Base-by-base conservation (phyloP, 768 basidiomycete species). In the Calvatia gigantea region DNA sequence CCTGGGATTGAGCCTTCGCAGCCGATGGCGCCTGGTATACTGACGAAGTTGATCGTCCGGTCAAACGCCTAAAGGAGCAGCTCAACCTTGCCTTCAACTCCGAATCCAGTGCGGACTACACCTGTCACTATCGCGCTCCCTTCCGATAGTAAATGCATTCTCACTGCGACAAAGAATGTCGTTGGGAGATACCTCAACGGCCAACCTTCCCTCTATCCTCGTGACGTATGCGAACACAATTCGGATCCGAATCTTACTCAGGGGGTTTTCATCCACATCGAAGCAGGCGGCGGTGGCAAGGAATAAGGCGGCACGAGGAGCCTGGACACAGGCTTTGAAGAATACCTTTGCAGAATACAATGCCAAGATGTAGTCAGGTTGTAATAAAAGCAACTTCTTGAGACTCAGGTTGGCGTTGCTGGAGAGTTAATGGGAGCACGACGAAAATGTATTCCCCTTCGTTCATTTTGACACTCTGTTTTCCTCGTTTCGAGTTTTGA, bases 131-230 rank as follows among this genome's bases (percentile, higher is more conserved):
- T 74, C 14, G 73, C 76, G 4, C 64, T 76, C 4, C 78, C 79
- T 2, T 66, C 72, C 0, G 72, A 75, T 51, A 76, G 73, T 39
- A 39, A 54, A 1, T 81, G 79, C 56, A 17, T 45, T 2, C 69
- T 80, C 14, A 75, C 71, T 6, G 78, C 77, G 0, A 77, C 75
- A 7, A 72, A 66, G 38, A 80, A 79, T 42, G 68, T 81, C 23
- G 71, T 77, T 4, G 79, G 78, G 28, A 67, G 78, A 19, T 62
- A 75, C 27, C 57, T 78, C 33, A 81, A 81, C 53, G 70, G 71
- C 25, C 61, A 76, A 4, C 7, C 62, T 63, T 9, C 46, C 52
- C 2, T 42, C 51, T 4, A 73, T 76, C 2, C 79, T 74, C 57
- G 62, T 41, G 1, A 58, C 47, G 29, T 61, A 61, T 15, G 66